Conservation (phyloP, 371 early-diverging fungal genomes). For the Quaeritorhiza haematococci region DNA sequence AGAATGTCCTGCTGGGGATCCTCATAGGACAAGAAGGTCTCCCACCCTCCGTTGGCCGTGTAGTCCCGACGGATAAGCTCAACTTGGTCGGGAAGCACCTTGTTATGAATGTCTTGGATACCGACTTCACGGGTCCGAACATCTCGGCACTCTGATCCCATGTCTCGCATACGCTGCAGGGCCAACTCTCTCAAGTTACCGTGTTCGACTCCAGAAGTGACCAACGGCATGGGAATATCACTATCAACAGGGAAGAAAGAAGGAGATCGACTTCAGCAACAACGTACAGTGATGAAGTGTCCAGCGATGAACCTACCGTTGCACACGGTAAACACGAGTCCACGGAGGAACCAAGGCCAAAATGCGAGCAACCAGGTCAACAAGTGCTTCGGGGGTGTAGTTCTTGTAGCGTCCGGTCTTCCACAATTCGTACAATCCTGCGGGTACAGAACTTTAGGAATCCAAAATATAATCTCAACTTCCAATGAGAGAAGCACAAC, state of each 20-base stretch:
- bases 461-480: background rate
- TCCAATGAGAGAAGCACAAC: background rate
- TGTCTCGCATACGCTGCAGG: conserved; percentile 94
- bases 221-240: conserved; percentile 99
- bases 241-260: conserved; percentile 23
- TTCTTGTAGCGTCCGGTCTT: conserved; percentile 97
- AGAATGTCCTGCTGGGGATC: conserved; percentile 98
- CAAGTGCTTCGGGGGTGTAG: conserved; percentile 97
- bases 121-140: conserved; percentile 99
- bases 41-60: conserved; percentile 99
- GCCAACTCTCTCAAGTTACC: conserved; percentile 99
- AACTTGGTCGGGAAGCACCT: conserved; percentile 89
- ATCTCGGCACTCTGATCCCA: conserved; percentile 96
- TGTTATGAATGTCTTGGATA: conserved; percentile 97
- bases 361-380: conserved; percentile 97
- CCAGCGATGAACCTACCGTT: conserved; percentile 51
- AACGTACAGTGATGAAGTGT: background rate
- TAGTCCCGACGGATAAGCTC: conserved; percentile 99
- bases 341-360: conserved; percentile 98
- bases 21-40: conserved; percentile 99
- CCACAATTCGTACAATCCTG: conserved; percentile 97
- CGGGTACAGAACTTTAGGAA: background rate
- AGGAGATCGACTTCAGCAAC: background rate
- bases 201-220: conserved; percentile 99
- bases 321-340: conserved; percentile 99